Evolutionary conservation across 306 rosid genomes (phyloP).

Genomic region (Potentilla sterilis): DNA sequence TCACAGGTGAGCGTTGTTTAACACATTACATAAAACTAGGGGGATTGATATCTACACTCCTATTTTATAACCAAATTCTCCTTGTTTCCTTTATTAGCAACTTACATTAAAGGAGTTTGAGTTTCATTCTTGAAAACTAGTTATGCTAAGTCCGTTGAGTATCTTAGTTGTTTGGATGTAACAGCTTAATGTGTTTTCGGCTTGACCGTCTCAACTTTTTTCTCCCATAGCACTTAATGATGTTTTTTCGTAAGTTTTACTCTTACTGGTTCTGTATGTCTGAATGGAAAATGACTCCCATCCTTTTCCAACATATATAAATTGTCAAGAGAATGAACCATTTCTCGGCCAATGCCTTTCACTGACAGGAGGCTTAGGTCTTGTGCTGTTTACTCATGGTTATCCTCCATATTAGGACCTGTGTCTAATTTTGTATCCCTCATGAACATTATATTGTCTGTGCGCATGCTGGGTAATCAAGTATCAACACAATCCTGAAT

Average conservation of each 20-base stretch:
- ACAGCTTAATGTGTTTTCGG: not conserved
- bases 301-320: not conserved
- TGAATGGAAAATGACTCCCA: not conserved
- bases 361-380: not conserved
- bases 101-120: not conserved
- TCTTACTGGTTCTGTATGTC: not conserved
- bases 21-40: not conserved
- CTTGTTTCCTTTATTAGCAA: not conserved
- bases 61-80: not conserved
- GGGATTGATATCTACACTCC: not conserved
- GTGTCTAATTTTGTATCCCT: not conserved
- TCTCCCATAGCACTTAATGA: not conserved
- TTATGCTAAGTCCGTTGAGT: not conserved
- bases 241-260: not conserved
- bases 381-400: not conserved
- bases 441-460: not conserved
- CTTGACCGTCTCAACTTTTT: not conserved
- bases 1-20: constrained; percentile 61
- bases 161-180: not conserved
- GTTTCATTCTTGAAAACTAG: not conserved
- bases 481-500: constrained; percentile 9
- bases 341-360: not conserved
- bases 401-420: not conserved
- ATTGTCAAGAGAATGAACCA: not conserved
- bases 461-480: not conserved